These are phyloP conservation scores for Nicotiana knightiana DNA, from an alignment of 257 asterid genomes.

Conservation along the genomic window DNA sequence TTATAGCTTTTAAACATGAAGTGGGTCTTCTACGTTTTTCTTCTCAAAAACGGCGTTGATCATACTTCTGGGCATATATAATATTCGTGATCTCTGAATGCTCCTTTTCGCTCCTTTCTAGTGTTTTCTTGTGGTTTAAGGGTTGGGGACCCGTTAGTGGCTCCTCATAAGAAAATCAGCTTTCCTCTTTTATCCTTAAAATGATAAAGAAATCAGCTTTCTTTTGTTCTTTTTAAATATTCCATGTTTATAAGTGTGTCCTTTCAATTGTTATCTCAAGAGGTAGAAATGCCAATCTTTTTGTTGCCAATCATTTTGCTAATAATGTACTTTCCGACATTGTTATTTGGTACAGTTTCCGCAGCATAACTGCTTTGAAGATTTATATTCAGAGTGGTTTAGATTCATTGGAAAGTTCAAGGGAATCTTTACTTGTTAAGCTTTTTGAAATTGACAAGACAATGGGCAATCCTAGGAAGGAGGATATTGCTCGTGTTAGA, in stretches of 20 bases:
- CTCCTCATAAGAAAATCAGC: background rate
- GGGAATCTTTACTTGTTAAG: slow-evolving; percentile 62
- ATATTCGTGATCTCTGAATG: background rate
- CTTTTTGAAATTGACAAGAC: slow-evolving; percentile 76
- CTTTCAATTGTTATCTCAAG: background rate
- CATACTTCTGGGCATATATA: background rate
- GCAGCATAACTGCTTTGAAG: slow-evolving; percentile 63
- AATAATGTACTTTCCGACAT: background rate
- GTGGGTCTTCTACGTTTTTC: background rate
- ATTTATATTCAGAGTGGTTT: slow-evolving; percentile 80
- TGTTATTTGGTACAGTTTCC: slow-evolving; percentile 49
- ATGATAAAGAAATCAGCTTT: background rate
- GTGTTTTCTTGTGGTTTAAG: background rate
- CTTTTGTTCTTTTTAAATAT: background rate
- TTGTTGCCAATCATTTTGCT: slow-evolving; percentile 3
- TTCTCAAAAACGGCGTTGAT: background rate
- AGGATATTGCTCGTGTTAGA: slow-evolving; percentile 75
- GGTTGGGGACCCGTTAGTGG: background rate
- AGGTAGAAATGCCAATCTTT: background rate
- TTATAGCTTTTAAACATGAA: background rate
- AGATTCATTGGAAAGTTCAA: slow-evolving; percentile 74
- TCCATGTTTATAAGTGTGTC: background rate
- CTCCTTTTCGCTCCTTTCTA: background rate
- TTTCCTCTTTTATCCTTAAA: background rate
- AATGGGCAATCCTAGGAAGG: slow-evolving; percentile 80